Evolutionary conservation across 331 rosid genomes (phyloP), one percentile per base, ranked within the genome.

Genomic region (Erythrophleum ivorense): DNA sequence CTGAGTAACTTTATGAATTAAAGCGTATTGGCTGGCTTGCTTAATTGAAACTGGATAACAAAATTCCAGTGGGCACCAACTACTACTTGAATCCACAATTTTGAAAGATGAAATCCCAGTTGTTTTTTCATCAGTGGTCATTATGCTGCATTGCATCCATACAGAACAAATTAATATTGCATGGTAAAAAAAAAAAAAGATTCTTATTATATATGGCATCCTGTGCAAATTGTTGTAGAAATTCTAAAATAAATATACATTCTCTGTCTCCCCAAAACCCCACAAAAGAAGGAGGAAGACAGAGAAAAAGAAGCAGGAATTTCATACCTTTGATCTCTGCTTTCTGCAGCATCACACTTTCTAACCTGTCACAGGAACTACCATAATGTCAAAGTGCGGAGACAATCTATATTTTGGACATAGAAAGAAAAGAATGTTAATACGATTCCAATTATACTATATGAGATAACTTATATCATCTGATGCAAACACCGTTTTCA

Each of bases 1-100:
- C 86, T 53, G 88, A 54, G 92, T 85, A 80, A 90, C 97, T 79
- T 85, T 76, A 34, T 83, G 88, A 69, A 81, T 79, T 12, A 74
- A 82, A 60, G 67, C 84, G 79, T 40, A 73, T 63, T 54, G 82
- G 33, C 69, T 62, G 64, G 38, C 71, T 82, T 78, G 66, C 84
- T 77, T 69, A 14, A 58, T 41, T 29, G 77, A 64, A 29, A 54
- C 73, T 45, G 89, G 78, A 81, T 71, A 19, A 33, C 59, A 53
- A 83, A 29, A 29, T 43, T 68, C 71, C 75, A 79, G 64, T 16
- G 69, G 48, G 58, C 75, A 77, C 67, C 78, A 52, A 84, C 88
- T 13, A 78, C 76, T 75, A 76, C 84, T 73, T 74, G 82, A 82
- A 59, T 85, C 84, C 73, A 71, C 73, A 14, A 59, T 73, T 65